Evolutionary conservation across 2,329 filamentous ascomycete species (phyloP).

Genomic region (Ramularia endophylla): DNA sequence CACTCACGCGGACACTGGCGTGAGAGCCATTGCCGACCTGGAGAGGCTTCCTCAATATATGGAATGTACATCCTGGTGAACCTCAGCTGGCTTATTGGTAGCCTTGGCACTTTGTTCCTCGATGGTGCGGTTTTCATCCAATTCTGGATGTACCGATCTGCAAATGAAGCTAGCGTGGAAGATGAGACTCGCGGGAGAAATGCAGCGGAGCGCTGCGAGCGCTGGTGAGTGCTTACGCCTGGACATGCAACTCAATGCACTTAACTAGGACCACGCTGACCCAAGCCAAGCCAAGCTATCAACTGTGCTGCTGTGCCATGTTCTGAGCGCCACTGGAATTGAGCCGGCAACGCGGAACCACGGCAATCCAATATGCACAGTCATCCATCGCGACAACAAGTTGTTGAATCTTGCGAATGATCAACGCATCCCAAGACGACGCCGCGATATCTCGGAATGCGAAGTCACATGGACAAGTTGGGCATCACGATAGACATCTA

Average conservation of each 20-base stretch:
- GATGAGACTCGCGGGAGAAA: constrained; percentile 27
- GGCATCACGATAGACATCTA: too few species aligned
- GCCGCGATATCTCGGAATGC: too few species aligned
- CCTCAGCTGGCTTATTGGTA: constrained; percentile 82
- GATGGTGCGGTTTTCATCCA: constrained; percentile 85
- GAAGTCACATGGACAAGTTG: too few species aligned
- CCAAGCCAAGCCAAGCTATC: too few species aligned
- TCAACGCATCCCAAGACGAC: too few species aligned
- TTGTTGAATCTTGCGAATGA: too few species aligned
- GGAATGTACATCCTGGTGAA: constrained; percentile 82
- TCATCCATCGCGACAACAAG: too few species aligned
- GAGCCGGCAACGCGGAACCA: constrained; percentile 14
- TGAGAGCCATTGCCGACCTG: constrained; percentile 51
- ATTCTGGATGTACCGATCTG: constrained; percentile 75
- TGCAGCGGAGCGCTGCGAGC: constrained; percentile 17
- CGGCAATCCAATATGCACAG: too few species aligned
- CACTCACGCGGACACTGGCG: constrained; percentile 29
- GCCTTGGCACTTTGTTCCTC: constrained; percentile 76
- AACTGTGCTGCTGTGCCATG: too few species aligned
- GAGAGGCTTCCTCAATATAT: constrained; percentile 64
- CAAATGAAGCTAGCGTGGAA: constrained; percentile 10
- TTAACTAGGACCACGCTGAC: too few species aligned
- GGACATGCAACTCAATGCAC: constrained; percentile 29
- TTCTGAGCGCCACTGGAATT: constrained; percentile 14
- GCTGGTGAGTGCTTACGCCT: neutral